Evolutionary conservation across 2,329 filamentous ascomycete species (phyloP), one percentile per base, ranked within the genome.

Genomic region (Cytospora piceicola): DNA sequence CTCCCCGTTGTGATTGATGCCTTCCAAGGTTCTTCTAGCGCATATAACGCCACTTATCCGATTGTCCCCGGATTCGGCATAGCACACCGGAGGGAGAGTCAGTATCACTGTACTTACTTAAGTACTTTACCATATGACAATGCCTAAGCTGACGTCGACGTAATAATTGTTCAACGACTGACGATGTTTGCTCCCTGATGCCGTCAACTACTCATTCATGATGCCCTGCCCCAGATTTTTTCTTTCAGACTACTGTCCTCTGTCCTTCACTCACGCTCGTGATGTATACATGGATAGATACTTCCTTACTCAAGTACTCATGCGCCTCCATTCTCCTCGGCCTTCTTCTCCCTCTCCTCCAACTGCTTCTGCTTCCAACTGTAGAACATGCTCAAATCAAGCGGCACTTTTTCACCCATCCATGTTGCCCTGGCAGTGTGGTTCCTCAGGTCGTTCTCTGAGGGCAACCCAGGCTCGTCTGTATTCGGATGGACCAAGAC

Each of bases 401-500:
- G 69, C 1, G 88, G 85, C 17, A 90, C 70, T 62, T 81, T 83
- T 72, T 90, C 85, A 0, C 91, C 90, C 82, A 93, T 84, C 90
- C 91, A 93, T 11, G 87, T 91, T 1, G 90, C 90, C 51, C 88
- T 77, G 72, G 90, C 82, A 34, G 88, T 83, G 73, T 92, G 89
- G 72, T 92, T 88, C 30, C 80, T 76, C 68, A 79, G 73, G 69
- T 78, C 81, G 2, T 71, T 70, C 14, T 75, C 76, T 8, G 61
- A 58, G 6, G 72, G 64, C 22, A 73, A 24, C 2, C 74, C 72
- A 0, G 76, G 78, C 32, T 77, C 74, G 3, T 79, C 82, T 0
- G 90, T 93, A 73, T 97, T 97, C 0, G 93, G 93, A 76, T 97
- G 94, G 1, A 97, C 76, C 24, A 97, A 79, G 4, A 81, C 93